A percentile compares a stretch with the other conserved stretches of the same genome.
Conservation (phyloP, 2,329 filamentous ascomycete species). For the Cephalotrichum gorgonifer region DNA sequence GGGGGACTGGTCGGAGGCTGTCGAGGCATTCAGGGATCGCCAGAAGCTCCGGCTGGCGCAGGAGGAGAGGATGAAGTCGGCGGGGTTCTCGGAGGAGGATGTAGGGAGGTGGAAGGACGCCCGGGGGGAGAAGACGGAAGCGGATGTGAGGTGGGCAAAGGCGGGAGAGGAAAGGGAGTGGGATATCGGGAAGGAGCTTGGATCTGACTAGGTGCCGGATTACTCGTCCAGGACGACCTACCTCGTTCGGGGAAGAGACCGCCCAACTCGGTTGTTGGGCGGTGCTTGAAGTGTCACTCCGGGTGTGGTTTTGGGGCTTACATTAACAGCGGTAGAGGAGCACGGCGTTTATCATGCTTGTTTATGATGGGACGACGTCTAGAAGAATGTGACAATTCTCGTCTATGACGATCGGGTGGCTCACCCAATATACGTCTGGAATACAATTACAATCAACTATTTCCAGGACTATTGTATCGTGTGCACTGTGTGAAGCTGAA, state of each 20-base stretch:
- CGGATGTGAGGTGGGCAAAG: conserved; percentile 62
- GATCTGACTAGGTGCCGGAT: not conserved
- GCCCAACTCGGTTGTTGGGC: too few relatives aligned
- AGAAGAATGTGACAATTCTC: too few relatives aligned
- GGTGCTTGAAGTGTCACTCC: not conserved
- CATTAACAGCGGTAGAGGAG: too few relatives aligned
- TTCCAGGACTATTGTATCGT: too few relatives aligned
- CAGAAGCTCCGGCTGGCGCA: conserved; percentile 67
- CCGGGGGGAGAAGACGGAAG: conserved; percentile 42
- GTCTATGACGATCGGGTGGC: too few relatives aligned
- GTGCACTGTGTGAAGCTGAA: too few relatives aligned
- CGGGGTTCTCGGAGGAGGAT: conserved; percentile 68
- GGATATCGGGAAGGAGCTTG: conserved; percentile 43
- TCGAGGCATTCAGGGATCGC: conserved; percentile 72
- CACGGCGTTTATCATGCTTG: too few relatives aligned
- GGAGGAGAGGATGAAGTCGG: conserved; percentile 62
- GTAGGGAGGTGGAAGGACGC: conserved; percentile 62
- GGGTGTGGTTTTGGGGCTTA: not conserved
- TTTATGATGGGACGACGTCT: too few relatives aligned
- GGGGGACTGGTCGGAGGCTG: conserved; percentile 68
- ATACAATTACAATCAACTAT: too few relatives aligned
- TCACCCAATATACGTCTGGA: too few relatives aligned
- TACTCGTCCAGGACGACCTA: not conserved
- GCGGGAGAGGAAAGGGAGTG: conserved; percentile 53
- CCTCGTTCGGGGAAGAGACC: too few relatives aligned